These are phyloP conservation scores for Przewalskia tangutica DNA, from an alignment of 257 asterid genomes.

Conservation along the genomic window DNA sequence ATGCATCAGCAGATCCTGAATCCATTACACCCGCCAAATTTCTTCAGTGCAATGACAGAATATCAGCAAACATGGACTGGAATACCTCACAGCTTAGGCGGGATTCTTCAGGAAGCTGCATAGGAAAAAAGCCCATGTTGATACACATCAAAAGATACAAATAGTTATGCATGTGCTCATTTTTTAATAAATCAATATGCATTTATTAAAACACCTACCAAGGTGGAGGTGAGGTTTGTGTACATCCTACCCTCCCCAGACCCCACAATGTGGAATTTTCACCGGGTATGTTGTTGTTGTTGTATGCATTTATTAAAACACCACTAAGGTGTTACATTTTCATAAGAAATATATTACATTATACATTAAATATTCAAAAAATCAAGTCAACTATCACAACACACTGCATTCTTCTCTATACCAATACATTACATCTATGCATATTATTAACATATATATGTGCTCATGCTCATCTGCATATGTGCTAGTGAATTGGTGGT, in stretches of 20 bases:
- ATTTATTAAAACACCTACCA: background rate
- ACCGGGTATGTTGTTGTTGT: too few relatives aligned
- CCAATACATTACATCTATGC: background rate
- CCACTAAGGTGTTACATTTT: background rate
- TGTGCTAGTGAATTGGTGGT: background rate
- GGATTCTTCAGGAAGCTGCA: background rate
- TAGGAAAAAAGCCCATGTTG: background rate
- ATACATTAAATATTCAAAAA: background rate
- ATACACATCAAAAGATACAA: background rate
- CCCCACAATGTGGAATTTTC: too few relatives aligned
- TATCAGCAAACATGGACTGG: background rate
- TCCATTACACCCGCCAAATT: conserved; percentile 32
- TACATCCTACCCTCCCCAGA: too few relatives aligned
- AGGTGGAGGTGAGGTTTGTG: background rate
- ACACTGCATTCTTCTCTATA: background rate
- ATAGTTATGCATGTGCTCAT: background rate
- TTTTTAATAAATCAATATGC: background rate
- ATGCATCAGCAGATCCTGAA: conserved; percentile 38
- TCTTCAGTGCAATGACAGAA: conserved; percentile 3
- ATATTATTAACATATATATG: background rate
- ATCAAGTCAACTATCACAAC: background rate
- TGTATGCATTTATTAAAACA: too few relatives aligned
- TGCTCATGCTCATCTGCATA: background rate
- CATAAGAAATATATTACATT: background rate
- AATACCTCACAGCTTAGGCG: background rate